Evolutionary conservation across 1,284 basidiomycete genomes (phyloP).

Genomic region (Ceratobasidium sp.): DNA sequence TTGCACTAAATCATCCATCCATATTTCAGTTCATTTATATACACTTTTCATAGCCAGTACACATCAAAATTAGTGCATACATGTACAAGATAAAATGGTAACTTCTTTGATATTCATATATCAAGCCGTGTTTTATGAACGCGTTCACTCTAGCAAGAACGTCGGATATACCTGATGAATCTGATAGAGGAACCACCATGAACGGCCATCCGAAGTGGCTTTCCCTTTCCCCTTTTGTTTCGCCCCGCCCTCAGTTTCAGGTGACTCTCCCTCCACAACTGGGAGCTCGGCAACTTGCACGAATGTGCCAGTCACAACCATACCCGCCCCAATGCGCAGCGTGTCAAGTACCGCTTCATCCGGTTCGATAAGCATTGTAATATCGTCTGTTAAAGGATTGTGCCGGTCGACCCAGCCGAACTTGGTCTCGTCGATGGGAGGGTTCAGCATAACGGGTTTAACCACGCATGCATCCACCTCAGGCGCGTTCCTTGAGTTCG

Average conservation of each 20-base stretch:
- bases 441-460: constrained; percentile 24
- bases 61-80: constrained; percentile 26
- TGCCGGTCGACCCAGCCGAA: constrained; percentile 42
- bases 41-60: too few species aligned
- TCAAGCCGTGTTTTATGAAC: background rate
- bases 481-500: constrained; percentile 14
- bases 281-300: constrained; percentile 39
- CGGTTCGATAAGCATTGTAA: constrained; percentile 23
- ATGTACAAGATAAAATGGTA: constrained; percentile 13
- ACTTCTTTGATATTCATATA: background rate
- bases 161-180: constrained; percentile 39
- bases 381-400: constrained; percentile 24
- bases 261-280: constrained; percentile 2
- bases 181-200: constrained; percentile 44
- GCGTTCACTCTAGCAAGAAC: constrained; percentile 21
- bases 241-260: constrained; percentile 7
- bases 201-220: constrained; percentile 26
- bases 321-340: constrained; percentile 24
- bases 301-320: constrained; percentile 34
- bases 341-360: constrained; percentile 29
- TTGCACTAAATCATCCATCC: too few species aligned
- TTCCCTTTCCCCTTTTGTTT: constrained; percentile 37
- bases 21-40: constrained; percentile 4
- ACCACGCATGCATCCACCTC: constrained; percentile 15
- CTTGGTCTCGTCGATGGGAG: constrained; percentile 20